Percentiles rank a stretch among this genome's conserved stretches.
These are phyloP conservation scores for Sambucus nigra DNA, from an alignment of 129 eudicot species.

Conservation along the genomic window DNA sequence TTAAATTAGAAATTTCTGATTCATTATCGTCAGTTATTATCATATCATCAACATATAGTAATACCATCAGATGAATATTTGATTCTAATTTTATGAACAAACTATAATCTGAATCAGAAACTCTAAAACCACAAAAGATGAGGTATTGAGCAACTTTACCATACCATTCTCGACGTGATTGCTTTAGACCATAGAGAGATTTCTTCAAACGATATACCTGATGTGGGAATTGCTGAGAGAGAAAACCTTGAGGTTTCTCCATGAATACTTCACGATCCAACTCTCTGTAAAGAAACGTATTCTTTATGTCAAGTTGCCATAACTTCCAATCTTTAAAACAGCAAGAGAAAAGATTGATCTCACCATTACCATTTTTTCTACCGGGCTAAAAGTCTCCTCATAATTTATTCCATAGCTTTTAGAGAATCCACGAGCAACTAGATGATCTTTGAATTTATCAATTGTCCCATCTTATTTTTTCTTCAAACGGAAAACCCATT, in stretches of 20 bases:
- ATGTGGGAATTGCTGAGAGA: constrained; percentile 1
- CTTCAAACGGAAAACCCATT: constrained; percentile 5
- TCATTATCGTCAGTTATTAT: neutral
- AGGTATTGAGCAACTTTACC: too few species aligned
- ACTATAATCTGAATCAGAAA: too few species aligned
- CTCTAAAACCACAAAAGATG: too few species aligned
- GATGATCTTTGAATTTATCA: neutral
- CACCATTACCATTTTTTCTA: constrained; percentile 5
- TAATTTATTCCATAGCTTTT: too few species aligned
- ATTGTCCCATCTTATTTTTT: neutral
- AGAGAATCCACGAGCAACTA: constrained; percentile 6
- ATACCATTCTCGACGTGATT: constrained; percentile 1
- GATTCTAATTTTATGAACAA: constrained; percentile 11
- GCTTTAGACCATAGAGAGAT: too few species aligned
- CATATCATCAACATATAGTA: too few species aligned
- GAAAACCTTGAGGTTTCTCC: constrained; percentile 3
- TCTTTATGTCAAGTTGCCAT: constrained; percentile 6
- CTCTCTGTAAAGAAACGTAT: constrained; percentile 14
- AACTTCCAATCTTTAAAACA: neutral
- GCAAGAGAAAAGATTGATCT: neutral
- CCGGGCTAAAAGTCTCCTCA: constrained; percentile 3
- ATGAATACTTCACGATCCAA: constrained; percentile 1
- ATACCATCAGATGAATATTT: neutral
- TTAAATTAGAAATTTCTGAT: neutral
- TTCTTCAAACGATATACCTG: neutral